A percentile compares a stretch with the other conserved stretches of the same genome.
Conservation (phyloP, 495 filamentous ascomycete genomes). For the Staphylotrichum tortipilum region DNA sequence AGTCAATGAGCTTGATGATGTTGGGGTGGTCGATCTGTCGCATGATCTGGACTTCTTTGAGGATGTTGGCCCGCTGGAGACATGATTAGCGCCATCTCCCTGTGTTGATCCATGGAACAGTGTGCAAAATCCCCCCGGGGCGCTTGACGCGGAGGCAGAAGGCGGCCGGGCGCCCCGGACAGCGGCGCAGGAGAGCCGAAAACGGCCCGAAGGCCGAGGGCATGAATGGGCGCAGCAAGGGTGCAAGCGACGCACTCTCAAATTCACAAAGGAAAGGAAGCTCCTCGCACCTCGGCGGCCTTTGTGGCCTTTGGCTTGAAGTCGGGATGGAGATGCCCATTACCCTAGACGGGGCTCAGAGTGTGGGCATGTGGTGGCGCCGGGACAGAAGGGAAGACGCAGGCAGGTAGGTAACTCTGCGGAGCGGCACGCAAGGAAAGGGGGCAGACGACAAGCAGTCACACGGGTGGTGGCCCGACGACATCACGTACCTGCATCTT, state of each 20-base stretch:
- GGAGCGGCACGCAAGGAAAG: too few species aligned
- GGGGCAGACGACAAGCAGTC: slow-evolving; percentile 19
- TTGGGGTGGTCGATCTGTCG: slow-evolving; percentile 91
- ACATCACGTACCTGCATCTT: slow-evolving; percentile 76
- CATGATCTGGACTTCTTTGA: slow-evolving; percentile 99
- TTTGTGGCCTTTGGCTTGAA: slow-evolving; percentile 83
- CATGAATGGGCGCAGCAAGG: too few species aligned
- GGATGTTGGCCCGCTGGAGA: slow-evolving; percentile 79
- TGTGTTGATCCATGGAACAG: background rate
- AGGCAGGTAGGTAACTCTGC: too few species aligned
- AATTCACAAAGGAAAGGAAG: slow-evolving; percentile 31
- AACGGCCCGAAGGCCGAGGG: too few species aligned
- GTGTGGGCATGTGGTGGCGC: slow-evolving; percentile 37
- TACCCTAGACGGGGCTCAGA: slow-evolving; percentile 52
- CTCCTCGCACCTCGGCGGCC: slow-evolving; percentile 88
- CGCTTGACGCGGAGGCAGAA: slow-evolving; percentile 12
- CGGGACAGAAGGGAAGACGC: slow-evolving; percentile 12
- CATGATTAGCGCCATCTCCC: slow-evolving; percentile 3
- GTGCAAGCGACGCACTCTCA: slow-evolving; percentile 2
- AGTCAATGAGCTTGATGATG: slow-evolving; percentile 85
- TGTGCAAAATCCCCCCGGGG: slow-evolving; percentile 3
- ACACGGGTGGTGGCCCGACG: slow-evolving; percentile 9
- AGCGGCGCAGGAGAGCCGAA: too few species aligned
- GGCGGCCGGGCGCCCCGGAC: too few species aligned
- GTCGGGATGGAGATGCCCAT: slow-evolving; percentile 83